Evolutionary conservation across 805 yeast species (phyloP), one percentile per base, ranked within the genome.

Genomic region (Sugiyamaella americana): DNA sequence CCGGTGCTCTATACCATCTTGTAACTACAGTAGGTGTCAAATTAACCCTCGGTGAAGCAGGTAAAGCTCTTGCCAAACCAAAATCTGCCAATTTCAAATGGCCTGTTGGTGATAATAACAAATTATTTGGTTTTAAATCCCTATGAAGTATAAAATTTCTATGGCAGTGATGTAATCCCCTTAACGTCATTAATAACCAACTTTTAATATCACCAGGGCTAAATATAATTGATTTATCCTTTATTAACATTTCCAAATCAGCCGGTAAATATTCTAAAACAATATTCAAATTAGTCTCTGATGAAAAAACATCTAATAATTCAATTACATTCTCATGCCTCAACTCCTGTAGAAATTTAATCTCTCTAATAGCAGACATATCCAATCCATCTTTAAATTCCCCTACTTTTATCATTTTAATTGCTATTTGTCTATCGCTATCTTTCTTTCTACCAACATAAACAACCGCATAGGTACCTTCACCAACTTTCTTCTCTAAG

Each of bases 401-500:
- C 1, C 95, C 94, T 0, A 95, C 84, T 59, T 93, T 93, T 72
- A 93, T 93, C 70, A 88, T 96, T 61, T 93, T 93, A 50, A 94
- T 82, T 54, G 99, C 99, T 29, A 93, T 82, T 43, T 73, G 71
- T 45, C 89, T 66, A 4, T 63, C 67, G 23, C 78, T 74, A 41
- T 67, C 71, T 10, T 70, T 55, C 60, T 84, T 84, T 36, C 73
- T 78, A 1, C 98, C 98, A 13, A 89, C 72, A 46, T 62, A 64
- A 4, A 93, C 99, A 47, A 89, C 95, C 40, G 99, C 99, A 69
- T 91, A 93, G 0, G 99, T 93, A 66, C 99, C 99, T 68, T 93
- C 99, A 61, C 99, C 99, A 23, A 93, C 97, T 61, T 88, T 89
- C 54, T 77, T 80, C 47, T 88, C 96, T 57, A 54, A n/a, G n/a